These are phyloP conservation scores for Sporothrix schenckii DNA, from an alignment of 2,329 filamentous ascomycete genomes.

Conservation along the genomic window DNA sequence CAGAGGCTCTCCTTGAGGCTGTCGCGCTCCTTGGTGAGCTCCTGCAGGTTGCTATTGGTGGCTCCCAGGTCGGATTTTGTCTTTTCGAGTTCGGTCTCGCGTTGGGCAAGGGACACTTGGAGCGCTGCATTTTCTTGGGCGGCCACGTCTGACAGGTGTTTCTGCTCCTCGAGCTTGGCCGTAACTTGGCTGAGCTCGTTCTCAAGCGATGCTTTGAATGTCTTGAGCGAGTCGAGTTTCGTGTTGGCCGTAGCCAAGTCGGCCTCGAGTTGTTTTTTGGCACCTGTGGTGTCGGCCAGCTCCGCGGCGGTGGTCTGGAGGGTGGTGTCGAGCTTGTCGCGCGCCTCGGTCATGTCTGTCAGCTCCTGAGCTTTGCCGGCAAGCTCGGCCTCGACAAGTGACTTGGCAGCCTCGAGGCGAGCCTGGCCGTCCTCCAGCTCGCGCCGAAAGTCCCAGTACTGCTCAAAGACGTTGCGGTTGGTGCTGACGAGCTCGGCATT, in stretches of 20 bases:
- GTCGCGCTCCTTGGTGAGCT: conserved; percentile 33
- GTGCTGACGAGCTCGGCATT: conserved; percentile 42
- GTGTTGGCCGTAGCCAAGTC: conserved; percentile 35
- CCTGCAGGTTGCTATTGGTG: conserved; percentile 39
- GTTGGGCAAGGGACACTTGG: conserved; percentile 36
- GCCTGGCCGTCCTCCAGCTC: conserved; percentile 41
- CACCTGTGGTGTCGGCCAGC: conserved; percentile 35
- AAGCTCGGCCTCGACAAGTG: conserved; percentile 38
- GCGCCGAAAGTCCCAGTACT: conserved; percentile 43
- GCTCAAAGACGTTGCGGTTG: conserved; percentile 42
- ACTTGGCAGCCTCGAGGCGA: conserved; percentile 39
- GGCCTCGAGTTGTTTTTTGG: conserved; percentile 33
- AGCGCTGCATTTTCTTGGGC: conserved; percentile 37
- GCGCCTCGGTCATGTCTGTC: conserved; percentile 34
- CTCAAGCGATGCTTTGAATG: conserved; percentile 23
- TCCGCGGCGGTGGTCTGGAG: conserved; percentile 37
- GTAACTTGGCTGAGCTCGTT: conserved; percentile 26
- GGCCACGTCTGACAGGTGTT: conserved; percentile 24
- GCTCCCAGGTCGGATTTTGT: conserved; percentile 37
- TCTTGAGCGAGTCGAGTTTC: conserved; percentile 32
- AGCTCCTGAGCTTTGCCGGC: conserved; percentile 38
- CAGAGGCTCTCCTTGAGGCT: conserved; percentile 35
- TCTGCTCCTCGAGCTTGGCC: conserved; percentile 32
- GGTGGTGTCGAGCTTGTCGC: conserved; percentile 32
- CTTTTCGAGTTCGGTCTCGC: conserved; percentile 37